Conservation (phyloP, 768 basidiomycete species). For the Leucosporidium yakuticum region DNA sequence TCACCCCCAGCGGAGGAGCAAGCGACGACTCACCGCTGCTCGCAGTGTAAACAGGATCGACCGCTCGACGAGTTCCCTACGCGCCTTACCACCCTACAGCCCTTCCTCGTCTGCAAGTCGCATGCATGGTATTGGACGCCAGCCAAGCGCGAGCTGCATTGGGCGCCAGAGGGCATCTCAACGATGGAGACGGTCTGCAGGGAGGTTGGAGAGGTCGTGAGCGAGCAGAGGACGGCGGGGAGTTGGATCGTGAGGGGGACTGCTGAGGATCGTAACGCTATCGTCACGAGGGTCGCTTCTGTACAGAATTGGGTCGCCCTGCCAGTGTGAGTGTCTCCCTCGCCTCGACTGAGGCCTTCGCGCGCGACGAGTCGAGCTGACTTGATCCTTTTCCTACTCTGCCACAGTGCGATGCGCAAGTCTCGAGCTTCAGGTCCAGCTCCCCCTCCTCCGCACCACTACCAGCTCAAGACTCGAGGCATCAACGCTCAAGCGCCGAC, state of each 20-base stretch:
- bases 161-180: not conserved
- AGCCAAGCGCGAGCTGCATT: not conserved
- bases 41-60: not conserved
- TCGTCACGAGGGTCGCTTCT: not conserved
- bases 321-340: too few relatives aligned
- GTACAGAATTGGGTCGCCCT: not conserved
- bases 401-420: not conserved
- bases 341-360: not conserved
- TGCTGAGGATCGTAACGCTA: not conserved
- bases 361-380: not conserved
- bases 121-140: not conserved
- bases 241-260: not conserved
- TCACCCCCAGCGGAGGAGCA: not conserved
- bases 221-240: not conserved
- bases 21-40: not conserved
- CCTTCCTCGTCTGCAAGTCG: not conserved
- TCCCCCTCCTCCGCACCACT: not conserved
- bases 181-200: not conserved
- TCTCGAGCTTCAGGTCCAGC: not conserved
- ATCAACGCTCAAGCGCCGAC: not conserved
- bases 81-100: not conserved
- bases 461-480: not conserved
- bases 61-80: not conserved
- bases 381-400: not conserved
- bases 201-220: not conserved